Base-by-base conservation (phyloP, 2,329 filamentous ascomycete genomes). In the Trichoderma sp. region DNA sequence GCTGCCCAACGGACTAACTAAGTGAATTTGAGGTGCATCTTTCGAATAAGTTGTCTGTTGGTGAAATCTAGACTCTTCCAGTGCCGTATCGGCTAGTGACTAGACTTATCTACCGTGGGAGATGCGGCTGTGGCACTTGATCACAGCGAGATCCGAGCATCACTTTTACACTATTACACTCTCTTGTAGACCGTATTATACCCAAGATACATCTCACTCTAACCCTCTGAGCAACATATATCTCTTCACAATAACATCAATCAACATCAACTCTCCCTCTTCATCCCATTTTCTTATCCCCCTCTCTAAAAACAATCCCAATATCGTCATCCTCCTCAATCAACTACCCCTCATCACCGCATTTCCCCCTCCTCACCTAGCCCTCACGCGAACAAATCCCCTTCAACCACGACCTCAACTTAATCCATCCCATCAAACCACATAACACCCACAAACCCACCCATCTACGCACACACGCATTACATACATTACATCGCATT, bases 341-440 rank as follows among this genome's bases (percentile, higher is more conserved):
- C 0, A 27, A 27, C n/a, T 59, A 69, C 66, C 66, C 66, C 66
- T 69, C 66, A 38, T 67, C 41, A 12, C 63, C 35, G 27, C 41
- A 29, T 63, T 3, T 45, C 41, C 16, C 41, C 27, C 35, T 38
- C 27, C 68, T 33, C 38, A 14, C 14, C 6, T 12, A 3, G 38
- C 64, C 38, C 45, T 53, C 59, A 9, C 53, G 3, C 71, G 29
- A 66, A 24, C 71, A 59, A 74, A 74, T 74, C 60, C 71, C 60
- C 62, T 59, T 74, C 41, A 33, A 74, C 71, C 71, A 74, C 71
- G 71, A 56, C 38, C 62, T 66, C 71, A 21, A 56, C 50, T 21
- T 7, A 24, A 45, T n/a, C n/a, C n/a, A 53, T n/a, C 45, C 18
- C 45, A 53, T 64, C 29, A 24, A n/a, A 45, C 35, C 35, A 38